Evolutionary conservation across 2,329 filamentous ascomycete genomes (phyloP).

Genomic region (Seiridium cupressi): DNA sequence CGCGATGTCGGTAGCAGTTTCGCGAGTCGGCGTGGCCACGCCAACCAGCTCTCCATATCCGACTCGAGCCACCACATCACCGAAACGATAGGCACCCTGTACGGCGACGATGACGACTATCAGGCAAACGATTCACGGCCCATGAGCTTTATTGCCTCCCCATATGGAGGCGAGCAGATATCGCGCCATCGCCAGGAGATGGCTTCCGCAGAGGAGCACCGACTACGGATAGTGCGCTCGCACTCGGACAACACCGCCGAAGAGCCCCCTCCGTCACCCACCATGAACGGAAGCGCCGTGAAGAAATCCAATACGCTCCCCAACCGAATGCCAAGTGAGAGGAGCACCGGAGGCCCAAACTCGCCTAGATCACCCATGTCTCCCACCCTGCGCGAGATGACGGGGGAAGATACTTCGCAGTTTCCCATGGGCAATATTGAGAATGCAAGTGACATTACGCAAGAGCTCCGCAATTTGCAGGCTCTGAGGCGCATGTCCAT

Average conservation of each 20-base stretch:
- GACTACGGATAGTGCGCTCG: slow-evolving; percentile 41
- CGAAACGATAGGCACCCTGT: slow-evolving; percentile 88
- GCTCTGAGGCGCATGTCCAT: slow-evolving; percentile 91
- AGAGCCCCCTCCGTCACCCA: slow-evolving; percentile 22
- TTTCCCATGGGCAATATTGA: slow-evolving; percentile 89
- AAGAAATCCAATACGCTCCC: slow-evolving; percentile 44
- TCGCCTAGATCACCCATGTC: slow-evolving; percentile 39
- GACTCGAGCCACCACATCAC: slow-evolving; percentile 93
- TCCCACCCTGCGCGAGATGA: slow-evolving; percentile 53
- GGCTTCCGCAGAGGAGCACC: slow-evolving; percentile 35
- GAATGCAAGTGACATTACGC: slow-evolving; percentile 82
- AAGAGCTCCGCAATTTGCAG: slow-evolving; percentile 89
- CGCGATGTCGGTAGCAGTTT: slow-evolving; percentile 57
- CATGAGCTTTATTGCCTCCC: slow-evolving; percentile 69
- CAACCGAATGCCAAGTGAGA: slow-evolving; percentile 36
- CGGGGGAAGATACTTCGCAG: slow-evolving; percentile 62
- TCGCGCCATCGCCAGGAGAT: slow-evolving; percentile 30
- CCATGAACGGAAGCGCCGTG: slow-evolving; percentile 21
- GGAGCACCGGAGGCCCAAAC: slow-evolving; percentile 39
- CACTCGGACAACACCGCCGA: slow-evolving; percentile 41
- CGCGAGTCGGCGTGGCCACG: slow-evolving; percentile 57
- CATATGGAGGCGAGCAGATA: slow-evolving; percentile 52
- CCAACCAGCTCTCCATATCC: slow-evolving; percentile 66
- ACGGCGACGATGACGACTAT: slow-evolving; percentile 70
- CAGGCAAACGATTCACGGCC: slow-evolving; percentile 54